These are phyloP conservation scores for Ramalina intermedia DNA, from an alignment of 495 filamentous ascomycete species.

Conservation along the genomic window DNA sequence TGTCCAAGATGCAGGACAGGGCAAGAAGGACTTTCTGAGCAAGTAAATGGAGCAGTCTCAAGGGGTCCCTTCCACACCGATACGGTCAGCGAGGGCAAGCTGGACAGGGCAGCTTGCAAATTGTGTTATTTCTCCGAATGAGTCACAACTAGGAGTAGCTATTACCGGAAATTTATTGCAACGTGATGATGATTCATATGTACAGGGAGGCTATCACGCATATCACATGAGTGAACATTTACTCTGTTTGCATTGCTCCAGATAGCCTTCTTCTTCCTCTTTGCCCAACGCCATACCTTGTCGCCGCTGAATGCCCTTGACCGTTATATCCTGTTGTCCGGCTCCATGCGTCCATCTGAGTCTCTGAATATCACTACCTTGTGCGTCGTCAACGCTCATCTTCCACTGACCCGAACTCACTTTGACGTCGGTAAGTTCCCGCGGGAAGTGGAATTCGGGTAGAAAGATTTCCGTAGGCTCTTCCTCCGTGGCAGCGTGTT, in stretches of 20 bases:
- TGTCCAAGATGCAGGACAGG: slow-evolving; percentile 54
- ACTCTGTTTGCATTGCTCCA: slow-evolving; percentile 42
- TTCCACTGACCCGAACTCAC: slow-evolving; percentile 83
- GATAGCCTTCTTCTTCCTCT: slow-evolving; percentile 48
- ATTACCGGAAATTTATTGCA: not conserved
- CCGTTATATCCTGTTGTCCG: slow-evolving; percentile 65
- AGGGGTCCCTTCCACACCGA: not conserved
- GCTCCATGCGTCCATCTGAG: slow-evolving; percentile 84
- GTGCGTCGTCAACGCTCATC: slow-evolving; percentile 54
- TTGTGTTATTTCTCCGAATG: too few relatives aligned
- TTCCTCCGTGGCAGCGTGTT: slow-evolving; percentile 35
- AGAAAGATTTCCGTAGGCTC: slow-evolving; percentile 73
- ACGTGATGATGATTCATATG: not conserved
- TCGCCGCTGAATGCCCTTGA: slow-evolving; percentile 59
- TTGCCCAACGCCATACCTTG: slow-evolving; percentile 23
- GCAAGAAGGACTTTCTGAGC: slow-evolving; percentile 49
- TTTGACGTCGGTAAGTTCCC: slow-evolving; percentile 47
- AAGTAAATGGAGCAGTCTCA: not conserved
- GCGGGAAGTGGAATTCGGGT: slow-evolving; percentile 88
- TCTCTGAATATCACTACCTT: slow-evolving; percentile 51
- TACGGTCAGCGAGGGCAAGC: not conserved
- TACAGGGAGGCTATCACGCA: not conserved
- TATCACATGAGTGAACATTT: slow-evolving; percentile 38
- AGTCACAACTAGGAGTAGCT: too few relatives aligned
- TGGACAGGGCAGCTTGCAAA: too few relatives aligned